These are phyloP conservation scores for Capsella bursapastoris DNA, from an alignment of 345 rosid genomes.

Conservation along the genomic window DNA sequence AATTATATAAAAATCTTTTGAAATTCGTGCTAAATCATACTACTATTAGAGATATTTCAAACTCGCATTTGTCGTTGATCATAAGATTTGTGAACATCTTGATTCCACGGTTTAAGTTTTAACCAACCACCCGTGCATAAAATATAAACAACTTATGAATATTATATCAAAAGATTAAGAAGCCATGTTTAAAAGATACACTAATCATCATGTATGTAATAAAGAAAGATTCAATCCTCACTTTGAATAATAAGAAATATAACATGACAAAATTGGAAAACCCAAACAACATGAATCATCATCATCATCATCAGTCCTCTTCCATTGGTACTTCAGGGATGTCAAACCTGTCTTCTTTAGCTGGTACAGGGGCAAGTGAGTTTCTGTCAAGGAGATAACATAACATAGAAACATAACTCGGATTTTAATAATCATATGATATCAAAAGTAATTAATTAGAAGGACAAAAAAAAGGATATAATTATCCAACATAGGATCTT, in stretches of 20 bases:
- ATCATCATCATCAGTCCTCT: conserved; percentile 61
- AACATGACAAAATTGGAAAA: conserved; percentile 23
- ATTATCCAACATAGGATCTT: conserved; percentile 63
- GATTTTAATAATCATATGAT: not conserved
- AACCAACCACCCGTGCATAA: not conserved
- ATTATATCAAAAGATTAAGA: too few relatives aligned
- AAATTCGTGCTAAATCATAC: conserved; percentile 5
- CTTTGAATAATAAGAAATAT: not conserved
- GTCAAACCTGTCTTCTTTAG: conserved; percentile 88
- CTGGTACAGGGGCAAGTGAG: conserved; percentile 63
- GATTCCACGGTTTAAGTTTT: not conserved
- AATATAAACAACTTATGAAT: too few relatives aligned
- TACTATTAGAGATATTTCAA: too few relatives aligned
- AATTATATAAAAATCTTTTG: not conserved
- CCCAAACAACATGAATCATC: not conserved
- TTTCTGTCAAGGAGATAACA: conserved; percentile 60
- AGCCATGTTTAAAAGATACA: too few relatives aligned
- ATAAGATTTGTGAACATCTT: not conserved
- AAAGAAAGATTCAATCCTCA: too few relatives aligned
- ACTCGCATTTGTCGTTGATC: too few relatives aligned
- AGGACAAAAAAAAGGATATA: conserved; percentile 61
- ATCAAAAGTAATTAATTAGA: not conserved
- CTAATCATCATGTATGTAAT: too few relatives aligned
- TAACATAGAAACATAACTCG: not conserved
- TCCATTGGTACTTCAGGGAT: conserved; percentile 99